These are phyloP conservation scores for Physcomitrium patens DNA, from an alignment of 225 moss, liverwort and hornwort species.

Conservation along the genomic window DNA sequence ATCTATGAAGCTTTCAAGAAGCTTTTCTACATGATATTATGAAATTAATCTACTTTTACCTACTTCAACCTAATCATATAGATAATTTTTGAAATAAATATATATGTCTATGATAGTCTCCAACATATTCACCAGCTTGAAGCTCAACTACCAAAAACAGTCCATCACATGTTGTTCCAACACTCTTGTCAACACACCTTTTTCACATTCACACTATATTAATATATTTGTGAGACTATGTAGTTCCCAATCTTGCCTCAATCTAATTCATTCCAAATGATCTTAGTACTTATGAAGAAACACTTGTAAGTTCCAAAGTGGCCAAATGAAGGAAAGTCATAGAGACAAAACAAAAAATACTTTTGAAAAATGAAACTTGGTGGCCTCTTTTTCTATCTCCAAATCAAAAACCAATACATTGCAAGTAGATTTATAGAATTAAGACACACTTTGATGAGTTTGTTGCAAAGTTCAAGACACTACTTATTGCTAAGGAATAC, in stretches of 20 bases:
- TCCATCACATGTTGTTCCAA: too few species aligned
- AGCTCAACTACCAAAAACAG: too few species aligned
- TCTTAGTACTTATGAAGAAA: too few species aligned
- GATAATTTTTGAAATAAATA: too few species aligned
- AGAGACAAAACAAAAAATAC: neutral
- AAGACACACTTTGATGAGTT: conserved; percentile 6
- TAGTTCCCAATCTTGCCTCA: neutral
- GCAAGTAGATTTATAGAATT: conserved; percentile 17
- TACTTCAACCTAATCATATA: too few species aligned
- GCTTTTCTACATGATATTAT: too few species aligned
- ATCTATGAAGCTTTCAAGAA: too few species aligned
- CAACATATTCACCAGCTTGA: too few species aligned
- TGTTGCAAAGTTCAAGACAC: conserved; percentile 15
- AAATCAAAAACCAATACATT: neutral
- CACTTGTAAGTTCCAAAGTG: neutral
- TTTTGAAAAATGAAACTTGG: neutral
- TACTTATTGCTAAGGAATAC: conserved; percentile 18
- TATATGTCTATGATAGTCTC: too few species aligned
- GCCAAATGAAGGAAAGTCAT: neutral
- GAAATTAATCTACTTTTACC: too few species aligned
- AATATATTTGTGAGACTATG: neutral
- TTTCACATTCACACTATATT: neutral
- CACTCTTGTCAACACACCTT: too few species aligned
- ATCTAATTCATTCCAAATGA: neutral
- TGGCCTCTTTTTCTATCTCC: neutral